Evolutionary conservation across 495 filamentous ascomycete species (phyloP).

Genomic region (Penicillium cinerascens): DNA sequence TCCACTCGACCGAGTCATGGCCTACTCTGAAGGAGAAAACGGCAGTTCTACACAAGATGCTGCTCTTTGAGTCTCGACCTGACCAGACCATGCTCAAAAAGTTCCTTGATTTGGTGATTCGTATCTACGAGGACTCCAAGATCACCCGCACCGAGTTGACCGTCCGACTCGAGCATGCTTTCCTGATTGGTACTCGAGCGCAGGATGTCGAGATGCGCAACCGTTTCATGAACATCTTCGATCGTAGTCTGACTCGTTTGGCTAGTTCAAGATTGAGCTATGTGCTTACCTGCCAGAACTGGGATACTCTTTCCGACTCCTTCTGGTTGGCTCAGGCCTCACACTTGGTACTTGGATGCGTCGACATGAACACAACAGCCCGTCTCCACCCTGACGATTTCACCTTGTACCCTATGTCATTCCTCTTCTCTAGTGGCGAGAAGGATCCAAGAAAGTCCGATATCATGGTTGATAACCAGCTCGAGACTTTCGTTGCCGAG

Average conservation of each 20-base stretch:
- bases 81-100: constrained; percentile 82
- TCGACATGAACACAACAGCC: constrained; percentile 75
- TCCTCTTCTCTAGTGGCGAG: constrained; percentile 58
- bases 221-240: constrained; percentile 91
- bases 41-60: constrained; percentile 94
- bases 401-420: constrained; percentile 64
- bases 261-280: constrained; percentile 84
- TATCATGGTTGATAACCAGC: constrained; percentile 73
- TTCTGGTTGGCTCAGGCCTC: constrained; percentile 96
- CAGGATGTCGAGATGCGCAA: constrained; percentile 97
- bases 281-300: constrained; percentile 89
- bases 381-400: constrained; percentile 83
- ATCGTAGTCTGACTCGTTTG: constrained; percentile 81
- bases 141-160: constrained; percentile 94
- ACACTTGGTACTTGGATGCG: constrained; percentile 82
- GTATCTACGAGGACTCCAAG: constrained; percentile 95
- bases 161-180: constrained; percentile 94
- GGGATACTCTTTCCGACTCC: constrained; percentile 89
- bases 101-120: constrained; percentile 92
- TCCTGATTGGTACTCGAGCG: constrained; percentile 90
- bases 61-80: constrained; percentile 80
- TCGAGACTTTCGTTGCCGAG: constrained; percentile 71
- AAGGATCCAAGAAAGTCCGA: constrained; percentile 70
- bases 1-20: constrained; percentile 87
- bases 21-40: constrained; percentile 98